These are phyloP conservation scores for Chaetomiaceae sp. DNA, from an alignment of 2,329 filamentous ascomycete genomes.

Conservation along the genomic window DNA sequence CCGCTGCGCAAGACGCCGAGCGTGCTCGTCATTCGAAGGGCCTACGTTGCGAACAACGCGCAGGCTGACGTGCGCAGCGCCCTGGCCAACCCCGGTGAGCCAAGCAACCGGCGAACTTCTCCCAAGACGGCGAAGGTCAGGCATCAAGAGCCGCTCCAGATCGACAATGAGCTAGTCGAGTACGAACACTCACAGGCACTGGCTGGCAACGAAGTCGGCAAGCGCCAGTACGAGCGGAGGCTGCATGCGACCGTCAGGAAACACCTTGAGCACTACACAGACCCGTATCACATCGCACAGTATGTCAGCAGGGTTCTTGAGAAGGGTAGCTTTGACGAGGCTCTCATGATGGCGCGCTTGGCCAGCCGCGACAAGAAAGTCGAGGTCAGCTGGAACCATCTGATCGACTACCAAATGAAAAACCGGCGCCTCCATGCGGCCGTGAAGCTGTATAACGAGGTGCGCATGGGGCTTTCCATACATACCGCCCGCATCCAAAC, in stretches of 20 bases:
- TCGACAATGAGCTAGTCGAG: conserved; percentile 8
- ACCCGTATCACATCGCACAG: conserved; percentile 66
- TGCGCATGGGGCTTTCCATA: conserved; percentile 31
- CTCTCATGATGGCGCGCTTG: conserved; percentile 59
- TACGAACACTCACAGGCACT: conserved; percentile 13
- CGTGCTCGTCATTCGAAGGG: not conserved
- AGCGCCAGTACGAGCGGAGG: conserved; percentile 20
- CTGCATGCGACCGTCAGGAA: conserved; percentile 39
- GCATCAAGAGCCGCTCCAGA: not conserved
- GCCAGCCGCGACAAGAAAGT: conserved; percentile 61
- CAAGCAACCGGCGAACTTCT: not conserved
- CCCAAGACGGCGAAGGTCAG: not conserved
- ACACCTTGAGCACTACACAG: conserved; percentile 57
- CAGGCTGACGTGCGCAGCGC: not conserved
- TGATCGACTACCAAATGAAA: conserved; percentile 66
- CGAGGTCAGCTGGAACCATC: conserved; percentile 79
- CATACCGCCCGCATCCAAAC: not conserved
- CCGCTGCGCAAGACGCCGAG: conserved; percentile 2
- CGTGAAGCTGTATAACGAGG: conserved; percentile 84
- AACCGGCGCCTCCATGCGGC: conserved; percentile 56
- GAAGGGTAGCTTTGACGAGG: conserved; percentile 57
- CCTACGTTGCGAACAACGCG: not conserved
- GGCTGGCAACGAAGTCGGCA: not conserved
- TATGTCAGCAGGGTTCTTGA: conserved; percentile 57
- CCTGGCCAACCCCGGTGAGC: not conserved